Base-by-base conservation (phyloP, 2,329 filamentous ascomycete species). In the Diaporthe sp. region DNA sequence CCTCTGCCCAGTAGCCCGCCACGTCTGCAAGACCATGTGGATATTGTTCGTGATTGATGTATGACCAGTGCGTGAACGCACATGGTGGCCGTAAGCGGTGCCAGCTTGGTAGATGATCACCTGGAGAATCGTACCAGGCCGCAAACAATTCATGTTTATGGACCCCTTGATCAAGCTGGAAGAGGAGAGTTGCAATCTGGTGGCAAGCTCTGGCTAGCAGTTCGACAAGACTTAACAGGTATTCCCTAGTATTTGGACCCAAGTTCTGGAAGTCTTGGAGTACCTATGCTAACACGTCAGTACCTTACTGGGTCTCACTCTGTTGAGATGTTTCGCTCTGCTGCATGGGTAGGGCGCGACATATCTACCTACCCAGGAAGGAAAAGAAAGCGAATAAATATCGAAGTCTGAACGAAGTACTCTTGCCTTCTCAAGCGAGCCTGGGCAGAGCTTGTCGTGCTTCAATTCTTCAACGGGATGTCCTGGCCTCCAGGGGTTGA, bases 21-120 rank as follows among this genome's bases (percentile, higher is more conserved):
- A 54, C n/a, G 12, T 54, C 64, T 38, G 64, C 64, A 33, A 54
- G 28, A 15, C 64, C 64, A n/a, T 35, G 52, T 22, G 64, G 64
- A 25, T 68, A 68, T n/a, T 52, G 47, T 52, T 52, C 47, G 47
- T 52, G 8, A n/a, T 4, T 12, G 12, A 52, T 25, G 1, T 64
- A 55, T 8, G 52, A 30, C 52, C 52, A 30, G 7, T 55, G 25
- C 15, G 52, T 30, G 25, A 28, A 30, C 25, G 28, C 52, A 55
- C 28, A 55, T 9, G 52, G 52, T 30, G 28, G 52, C 25, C 52
- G 52, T 30, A 28, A 55, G 5, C 28, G 52, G 25, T 55, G 25
- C 28, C 28, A 55, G 12, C n/a, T 28, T 25, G 25, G 45, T 12
- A 47, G 45, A 47, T 52, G 47, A 25, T 52, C 22, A 52, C 1